Base-by-base conservation (phyloP, 306 rosid genomes). In the Lupinus albus region DNA sequence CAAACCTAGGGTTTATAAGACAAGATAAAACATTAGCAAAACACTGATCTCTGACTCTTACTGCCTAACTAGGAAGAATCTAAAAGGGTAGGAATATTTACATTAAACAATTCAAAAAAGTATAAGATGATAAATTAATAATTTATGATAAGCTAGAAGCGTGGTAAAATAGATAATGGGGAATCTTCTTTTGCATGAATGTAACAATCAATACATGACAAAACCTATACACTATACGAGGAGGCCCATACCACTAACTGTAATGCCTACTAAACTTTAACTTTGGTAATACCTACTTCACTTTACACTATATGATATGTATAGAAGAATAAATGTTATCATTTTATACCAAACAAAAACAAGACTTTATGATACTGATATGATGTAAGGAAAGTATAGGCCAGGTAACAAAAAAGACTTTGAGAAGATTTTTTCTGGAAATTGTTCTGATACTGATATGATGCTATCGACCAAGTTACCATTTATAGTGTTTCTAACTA, bases 181-280 rank as follows among this genome's bases (percentile, higher is more conserved):
- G 83, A 74, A 84, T 84, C 83, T 61, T 30, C 59, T 74, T 71
- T 80, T 67, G 32, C 39, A 15, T 13, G 56, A 68, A 54, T 28
- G 72, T 44, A 61, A 79, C 84, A 73, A 62, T 13, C 17, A 70
- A 73, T 61, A 76, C 50, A 51, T 17, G 86, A 79, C 81, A 84
- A 81, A 81, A 67, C 33, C 4, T 15, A 39, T 50, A 68, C 61
- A 71, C 20, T 63, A 69, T 16, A 70, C 70, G 46, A 63, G 72
- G 25, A 56, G 6, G 47, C 16, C 57, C 54, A 61, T 8, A 41
- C 53, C 64, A 9, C 11, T 38, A 21, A 62, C 38, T 46, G 42
- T 20, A 25, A 59, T 32, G 2, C 7, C 75, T 51, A 44, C 3
- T 58, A 68, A 53, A 73, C 65, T 39, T 78, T 11, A 44, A 33